Evolutionary conservation across 2,329 filamentous ascomycete genomes (phyloP).

Genomic region (Colletotrichum coccodes): DNA sequence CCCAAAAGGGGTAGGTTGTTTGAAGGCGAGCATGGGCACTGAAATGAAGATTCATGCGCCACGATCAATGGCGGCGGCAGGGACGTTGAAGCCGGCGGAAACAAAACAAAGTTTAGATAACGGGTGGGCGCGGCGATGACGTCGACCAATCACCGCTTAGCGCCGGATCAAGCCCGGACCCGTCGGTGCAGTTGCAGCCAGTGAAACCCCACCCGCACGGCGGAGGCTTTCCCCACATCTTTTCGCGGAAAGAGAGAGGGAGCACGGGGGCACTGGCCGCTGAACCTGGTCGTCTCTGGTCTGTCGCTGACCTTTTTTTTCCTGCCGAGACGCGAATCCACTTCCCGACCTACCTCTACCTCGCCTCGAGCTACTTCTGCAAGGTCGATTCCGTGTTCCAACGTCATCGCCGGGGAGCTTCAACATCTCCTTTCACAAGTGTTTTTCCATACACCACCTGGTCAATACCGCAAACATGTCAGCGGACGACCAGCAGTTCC

Average conservation of each 20-base stretch:
- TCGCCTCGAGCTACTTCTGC: conserved; percentile 11
- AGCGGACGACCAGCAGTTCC: conserved; percentile 80
- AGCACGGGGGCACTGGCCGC: neutral
- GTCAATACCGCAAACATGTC: conserved; percentile 67
- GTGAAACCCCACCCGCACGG: conserved; percentile 18
- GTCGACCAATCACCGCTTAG: conserved; percentile 13
- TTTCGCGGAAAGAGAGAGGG: neutral
- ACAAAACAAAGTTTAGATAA: neutral
- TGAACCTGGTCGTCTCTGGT: neutral
- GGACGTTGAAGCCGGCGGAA: neutral
- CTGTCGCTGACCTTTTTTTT: conserved; percentile 23
- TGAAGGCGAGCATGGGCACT: neutral
- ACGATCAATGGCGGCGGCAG: neutral
- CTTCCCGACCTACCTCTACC: conserved; percentile 3
- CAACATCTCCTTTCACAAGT: neutral
- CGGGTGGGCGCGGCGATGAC: neutral
- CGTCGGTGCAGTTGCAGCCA: conserved; percentile 15
- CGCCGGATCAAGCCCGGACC: conserved; percentile 1
- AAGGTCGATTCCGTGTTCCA: neutral
- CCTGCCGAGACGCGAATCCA: conserved; percentile 8
- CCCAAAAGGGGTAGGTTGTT: neutral
- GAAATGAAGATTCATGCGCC: neutral
- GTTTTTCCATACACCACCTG: neutral
- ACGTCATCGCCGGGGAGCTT: neutral
- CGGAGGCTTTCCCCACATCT: conserved; percentile 6